Base-by-base conservation (phyloP, 306 rosid species). In the Pueraria montana region DNA sequence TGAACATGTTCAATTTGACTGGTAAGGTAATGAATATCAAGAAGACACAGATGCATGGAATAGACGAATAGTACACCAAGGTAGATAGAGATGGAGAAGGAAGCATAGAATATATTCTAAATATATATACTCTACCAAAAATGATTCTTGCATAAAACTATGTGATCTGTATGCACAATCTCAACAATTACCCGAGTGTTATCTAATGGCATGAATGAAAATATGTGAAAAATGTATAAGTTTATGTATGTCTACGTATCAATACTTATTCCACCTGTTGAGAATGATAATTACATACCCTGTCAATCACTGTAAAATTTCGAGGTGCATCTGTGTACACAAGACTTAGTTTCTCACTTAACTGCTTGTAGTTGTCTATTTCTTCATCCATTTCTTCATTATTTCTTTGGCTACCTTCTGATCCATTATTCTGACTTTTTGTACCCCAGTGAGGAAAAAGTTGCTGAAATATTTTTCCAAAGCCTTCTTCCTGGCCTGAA, bases 261-360 rank as follows among this genome's bases (percentile, higher is more conserved):
- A 52, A 16, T 36, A 40, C 17, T 70, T 40, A 2, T 26, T 79
- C 48, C 49, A 80, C 32, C 26, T 2, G 23, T 42, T 10, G 34
- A 21, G 55, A 20, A 30, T 14, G 70, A 62, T 2, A 26, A 72
- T 26, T 21, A 32, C 88, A 2, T 80, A 95, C 97, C 97, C 97
- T 86, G 81, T 95, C 98, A 34, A 91, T 95, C 43, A 95, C 43
- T 5, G 97, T 89, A 84, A 91, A 86, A 83, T 69, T 82, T 79
- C 91, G 86, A 32, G 98, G 98, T 0, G 97, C 95, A 59, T 83
- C 63, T 80, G 91, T 89, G 90, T 90, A 95, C 80, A 95, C 74
- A 56, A 76, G 82, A 72, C 99, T 86, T 78, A 89, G 82, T 73
- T 87, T 68, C 30, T 92, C 91, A 62, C 76, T 66, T 62, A 95